Conservation (phyloP, 2,329 filamentous ascomycete species). For the Xylaria sp. region DNA sequence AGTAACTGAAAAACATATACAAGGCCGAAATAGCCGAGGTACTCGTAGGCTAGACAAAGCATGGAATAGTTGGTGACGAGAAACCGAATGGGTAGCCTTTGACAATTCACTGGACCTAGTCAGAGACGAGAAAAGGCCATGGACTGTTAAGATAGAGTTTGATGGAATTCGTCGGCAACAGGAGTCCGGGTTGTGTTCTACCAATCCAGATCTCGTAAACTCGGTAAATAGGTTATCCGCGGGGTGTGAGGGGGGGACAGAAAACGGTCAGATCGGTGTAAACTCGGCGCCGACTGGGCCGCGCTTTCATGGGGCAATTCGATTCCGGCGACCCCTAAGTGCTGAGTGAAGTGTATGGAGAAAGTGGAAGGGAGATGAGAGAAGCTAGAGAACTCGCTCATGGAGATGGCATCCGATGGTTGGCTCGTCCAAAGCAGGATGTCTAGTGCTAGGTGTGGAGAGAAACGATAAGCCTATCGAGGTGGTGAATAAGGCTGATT, state of each 20-base stretch:
- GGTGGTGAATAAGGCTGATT: constrained; percentile 16
- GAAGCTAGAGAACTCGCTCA: constrained; percentile 6
- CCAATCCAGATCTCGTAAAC: background rate
- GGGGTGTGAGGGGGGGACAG: too few relatives aligned
- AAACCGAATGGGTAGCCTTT: background rate
- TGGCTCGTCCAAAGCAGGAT: background rate
- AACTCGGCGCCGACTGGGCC: constrained; percentile 15
- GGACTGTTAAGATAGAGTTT: constrained; percentile 4
- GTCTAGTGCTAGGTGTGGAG: background rate
- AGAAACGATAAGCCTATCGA: background rate
- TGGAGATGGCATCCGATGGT: constrained; percentile 4
- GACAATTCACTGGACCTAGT: constrained; percentile 4
- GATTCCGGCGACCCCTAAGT: background rate
- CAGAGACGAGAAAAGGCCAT: background rate
- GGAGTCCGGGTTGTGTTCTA: constrained; percentile 1
- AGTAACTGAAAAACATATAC: background rate
- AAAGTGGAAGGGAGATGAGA: background rate
- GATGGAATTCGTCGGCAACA: background rate
- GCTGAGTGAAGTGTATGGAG: background rate
- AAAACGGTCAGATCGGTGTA: constrained; percentile 23
- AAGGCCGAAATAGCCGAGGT: background rate
- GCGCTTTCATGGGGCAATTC: constrained; percentile 1
- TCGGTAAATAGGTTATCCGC: background rate
- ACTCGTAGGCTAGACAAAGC: background rate
- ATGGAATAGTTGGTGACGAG: background rate